Evolutionary conservation across 371 early-diverging fungal species (phyloP), one percentile per base, ranked within the genome.

Genomic region (Mucor saturninus): DNA sequence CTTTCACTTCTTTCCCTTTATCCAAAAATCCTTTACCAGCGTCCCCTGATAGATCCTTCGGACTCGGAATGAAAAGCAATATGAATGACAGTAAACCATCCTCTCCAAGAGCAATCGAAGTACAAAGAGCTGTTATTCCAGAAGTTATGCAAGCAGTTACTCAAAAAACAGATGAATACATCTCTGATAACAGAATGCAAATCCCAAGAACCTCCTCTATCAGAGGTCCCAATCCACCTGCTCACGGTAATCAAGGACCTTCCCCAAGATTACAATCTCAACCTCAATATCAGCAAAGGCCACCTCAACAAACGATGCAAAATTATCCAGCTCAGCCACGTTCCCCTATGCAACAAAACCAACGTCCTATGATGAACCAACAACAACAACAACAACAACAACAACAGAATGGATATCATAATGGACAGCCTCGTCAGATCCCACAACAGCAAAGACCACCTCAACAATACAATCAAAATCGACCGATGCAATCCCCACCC

Each of bases 61-160:
- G 43, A 28, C 10, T 15, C 9, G 48, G 54, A 7, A 55, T 38
- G 31, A 62, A 62, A 15, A n/a, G 9, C 7, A 59, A 40, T 38
- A 58, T 48, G 49, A 54, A 54, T 21, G 31, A 32, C 3, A 43
- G 53, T 45, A 68, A 63, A 29, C 71, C 71, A 39, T 51, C 67
- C 53, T 71, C 71, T 7, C 71, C 71, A 29, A 62, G 67, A 54
- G 64, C 71, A 8, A 54, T 71, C 2, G 64, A 66, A 48, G 64
- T 71, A 6, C 71, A 67, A 43, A 46, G 56, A 49, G 71, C 64
- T 14, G 57, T 67, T 46, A 49, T 67, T 26, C 71, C 71, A n/a
- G 54, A 63, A 40, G 57, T 51, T n/a, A 71, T 71, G 71, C 71
- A 71, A 43, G 71, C 71, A n/a, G 61, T 71, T 11, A 71, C 71